Conservation (phyloP, 805 yeast genomes). For the Monosporozyma servazzii region DNA sequence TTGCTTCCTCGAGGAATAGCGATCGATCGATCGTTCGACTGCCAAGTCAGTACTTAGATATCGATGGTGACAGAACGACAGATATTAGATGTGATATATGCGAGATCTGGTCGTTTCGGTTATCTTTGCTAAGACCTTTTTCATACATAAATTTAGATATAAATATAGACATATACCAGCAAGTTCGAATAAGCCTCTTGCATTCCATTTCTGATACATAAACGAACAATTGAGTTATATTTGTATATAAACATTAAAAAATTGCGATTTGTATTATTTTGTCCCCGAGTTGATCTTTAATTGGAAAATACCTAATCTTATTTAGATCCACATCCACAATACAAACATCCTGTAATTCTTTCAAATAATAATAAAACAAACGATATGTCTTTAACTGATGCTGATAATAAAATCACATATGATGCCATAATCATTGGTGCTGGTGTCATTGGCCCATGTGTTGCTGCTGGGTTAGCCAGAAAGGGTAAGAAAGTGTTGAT, state of each 20-base stretch:
- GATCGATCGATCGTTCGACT: no score
- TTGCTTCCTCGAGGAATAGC: no score
- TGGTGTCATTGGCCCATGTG: constrained; percentile 93
- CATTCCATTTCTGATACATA: no score
- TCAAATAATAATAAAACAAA: neutral
- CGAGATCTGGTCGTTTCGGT: no score
- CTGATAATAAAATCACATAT: constrained; percentile 33
- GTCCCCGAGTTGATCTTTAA: neutral
- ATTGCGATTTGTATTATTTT: no score
- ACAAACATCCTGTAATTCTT: neutral
- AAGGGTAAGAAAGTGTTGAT: constrained; percentile 74
- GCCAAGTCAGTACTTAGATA: no score
- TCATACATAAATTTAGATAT: no score
- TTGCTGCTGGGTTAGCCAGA: constrained; percentile 82
- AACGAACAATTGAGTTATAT: neutral
- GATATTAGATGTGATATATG: no score
- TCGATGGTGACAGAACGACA: no score
- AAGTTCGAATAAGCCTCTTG: no score
- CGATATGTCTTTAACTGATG: constrained; percentile 14
- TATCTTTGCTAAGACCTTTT: no score
- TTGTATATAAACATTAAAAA: neutral
- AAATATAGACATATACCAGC: no score
- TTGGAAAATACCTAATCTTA: neutral
- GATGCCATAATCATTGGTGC: constrained; percentile 95
- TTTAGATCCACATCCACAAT: neutral